Evolutionary conservation across 1,284 basidiomycete genomes (phyloP), one percentile per base, ranked within the genome.

Genomic region (Ganoderma lingzhi): DNA sequence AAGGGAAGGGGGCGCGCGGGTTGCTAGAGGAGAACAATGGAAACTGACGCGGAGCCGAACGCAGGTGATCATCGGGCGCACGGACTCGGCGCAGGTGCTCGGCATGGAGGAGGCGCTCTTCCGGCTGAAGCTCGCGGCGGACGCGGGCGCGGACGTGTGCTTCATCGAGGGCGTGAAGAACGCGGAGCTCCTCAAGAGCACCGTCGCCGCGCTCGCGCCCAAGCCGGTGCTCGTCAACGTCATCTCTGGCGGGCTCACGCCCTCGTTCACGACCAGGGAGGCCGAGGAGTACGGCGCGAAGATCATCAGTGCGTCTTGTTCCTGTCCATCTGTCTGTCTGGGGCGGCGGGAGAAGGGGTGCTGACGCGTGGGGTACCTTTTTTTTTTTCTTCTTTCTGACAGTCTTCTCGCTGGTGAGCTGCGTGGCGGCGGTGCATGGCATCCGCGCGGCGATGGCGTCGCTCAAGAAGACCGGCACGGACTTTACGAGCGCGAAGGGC

Each of bases 91-190:
- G 1, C 93, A 93, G 75, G 91, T 91, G 3, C 83, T 91, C 30
- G 93, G 92, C 35, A 91, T 94, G 88, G 92, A 94, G n/a, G 93
- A 93, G 80, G 93, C 93, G 0, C 73, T 94, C 66, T 80, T 76
- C 23, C 87, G 93, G 14, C 82, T 95, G 65, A 88, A 90, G 77
- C 85, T 93, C 41, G 93, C 93, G 3, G 87, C 90, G 1, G 89
- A 89, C 67, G 90, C 87, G 5, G 93, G 93, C 42, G 93, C 93
- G 0, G 93, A 95, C 76, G 92, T 94, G 30, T 94, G 91, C 78
- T 95, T 95, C 82, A 93, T 95, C 63, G 93, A 95, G 80, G 93
- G 93, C 65, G 92, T 94, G 55, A 87, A 87, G 79, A 91, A 87
- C 12, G 85, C 90, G 65, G 88, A 91, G 64, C 85, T 93, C 48